Evolutionary conservation across 2,329 filamentous ascomycete genomes (phyloP), one percentile per base, ranked within the genome.

Genomic region (Zarea fungicola): DNA sequence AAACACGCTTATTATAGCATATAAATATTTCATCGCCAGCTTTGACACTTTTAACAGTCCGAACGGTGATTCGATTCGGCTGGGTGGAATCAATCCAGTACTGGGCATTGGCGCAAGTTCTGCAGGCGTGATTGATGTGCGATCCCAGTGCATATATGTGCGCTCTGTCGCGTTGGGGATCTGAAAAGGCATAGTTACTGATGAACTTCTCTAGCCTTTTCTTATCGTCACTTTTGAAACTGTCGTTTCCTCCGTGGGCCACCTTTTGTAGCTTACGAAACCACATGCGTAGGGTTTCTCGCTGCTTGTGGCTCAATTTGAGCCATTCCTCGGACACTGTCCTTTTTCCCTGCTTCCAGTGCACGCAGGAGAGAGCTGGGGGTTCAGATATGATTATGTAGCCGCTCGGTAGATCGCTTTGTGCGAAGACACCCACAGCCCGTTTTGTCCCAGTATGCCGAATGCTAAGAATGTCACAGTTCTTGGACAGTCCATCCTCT

Each of bases 21-120:
- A 72, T 64, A 26, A 65, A 64, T 26, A 73, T 52, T 53, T 72
- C 61, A 5, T 69, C 58, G 10, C 56, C 63, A 2, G 48, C 26
- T 3, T 29, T 40, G 25, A 72, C 31, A 3, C 37, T 6, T 9
- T 37, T 54, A 6, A 42, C 5, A 1, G 56, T 44, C 18, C 7
- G 53, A 16, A 65, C 49, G 0, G 21, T 46, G 13, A 65, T 63
- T 2, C 6, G 3, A 21, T 58, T 35, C 6, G 56, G 55, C 1
- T 6, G 0, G 3, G 9, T 21, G 9, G 47, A 26, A 7, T 58
- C 43, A 11, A 46, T 31, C 51, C 48, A 58, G 10, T 48, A 26
- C 13, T 55, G 25, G 5, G 59, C 60, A 28, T 66, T 61, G 40
- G 60, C 63, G 40, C 62, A 65, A 4, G 19, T 9, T 1, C 0